A percentile compares a stretch with the other conserved stretches of the same genome.
Conservation (phyloP, 202 grass and related monocot species). For the Bolboschoenoplectus hybrid region DNA sequence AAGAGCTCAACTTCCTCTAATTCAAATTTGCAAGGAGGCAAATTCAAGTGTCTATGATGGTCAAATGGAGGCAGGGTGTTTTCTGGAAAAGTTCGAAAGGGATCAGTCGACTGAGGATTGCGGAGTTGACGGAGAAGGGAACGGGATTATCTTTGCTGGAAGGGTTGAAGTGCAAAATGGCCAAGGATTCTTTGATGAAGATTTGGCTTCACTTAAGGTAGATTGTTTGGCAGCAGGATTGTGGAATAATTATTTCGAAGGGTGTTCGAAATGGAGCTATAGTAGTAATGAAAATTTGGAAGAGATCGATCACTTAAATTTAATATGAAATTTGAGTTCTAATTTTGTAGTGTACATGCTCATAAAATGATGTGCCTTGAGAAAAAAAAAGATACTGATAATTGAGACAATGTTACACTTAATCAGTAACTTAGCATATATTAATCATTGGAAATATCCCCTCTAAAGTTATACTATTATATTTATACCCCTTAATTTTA, state of each 20-base stretch:
- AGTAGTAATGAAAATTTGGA: constrained; percentile 17
- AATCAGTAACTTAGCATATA: too few relatives aligned
- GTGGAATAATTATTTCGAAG: constrained; percentile 74
- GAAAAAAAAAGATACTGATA: not conserved
- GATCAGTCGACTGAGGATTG: constrained; percentile 15
- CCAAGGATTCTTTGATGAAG: constrained; percentile 50
- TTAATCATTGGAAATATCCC: not conserved
- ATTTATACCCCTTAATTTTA: too few relatives aligned
- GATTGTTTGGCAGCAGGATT: constrained; percentile 66
- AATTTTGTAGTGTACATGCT: not conserved
- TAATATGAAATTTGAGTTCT: not conserved
- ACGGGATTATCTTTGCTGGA: constrained; percentile 63
- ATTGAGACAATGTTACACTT: not conserved
- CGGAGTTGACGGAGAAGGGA: constrained; percentile 46
- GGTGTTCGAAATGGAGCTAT: constrained; percentile 71
- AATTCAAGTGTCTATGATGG: constrained; percentile 52
- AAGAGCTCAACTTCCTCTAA: constrained; percentile 43
- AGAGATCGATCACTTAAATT: constrained; percentile 24
- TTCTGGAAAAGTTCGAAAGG: constrained; percentile 38
- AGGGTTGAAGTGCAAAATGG: constrained; percentile 41
- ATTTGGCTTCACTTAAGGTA: constrained; percentile 57
- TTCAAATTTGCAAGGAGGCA: constrained; percentile 62
- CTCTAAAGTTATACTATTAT: too few relatives aligned
- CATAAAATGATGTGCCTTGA: not conserved
- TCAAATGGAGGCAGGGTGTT: constrained; percentile 39